Evolutionary conservation across 371 early-diverging fungal species (phyloP), one percentile per base, ranked within the genome.

Genomic region (Lichtheimia ramosa): DNA sequence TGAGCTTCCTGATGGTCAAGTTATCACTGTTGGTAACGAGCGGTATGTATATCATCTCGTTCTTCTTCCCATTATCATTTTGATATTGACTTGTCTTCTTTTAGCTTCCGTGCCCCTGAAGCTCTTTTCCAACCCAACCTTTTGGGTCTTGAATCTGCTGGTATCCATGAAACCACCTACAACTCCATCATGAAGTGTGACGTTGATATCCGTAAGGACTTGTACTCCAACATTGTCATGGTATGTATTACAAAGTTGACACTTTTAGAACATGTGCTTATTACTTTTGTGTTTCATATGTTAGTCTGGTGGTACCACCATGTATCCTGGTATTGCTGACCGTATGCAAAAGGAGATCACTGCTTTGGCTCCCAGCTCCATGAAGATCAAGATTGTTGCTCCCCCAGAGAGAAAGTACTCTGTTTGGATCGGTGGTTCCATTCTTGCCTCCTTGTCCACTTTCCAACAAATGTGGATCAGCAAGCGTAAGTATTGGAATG

Each of bases 371-470:
- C 97, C 99, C 50, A 92, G 96, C 68, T 92, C 95, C 72, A 98
- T 98, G 94, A 96, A 96, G 91, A 93, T 99, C 87, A 96, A 97
- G 93, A 97, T 99, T 74, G 96, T 99, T 66, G 97, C 99, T 66
- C 99, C 99, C 54, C 99, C 99, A 57, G 99, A 99, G 84, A 93
- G 99, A 79, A 99, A 99, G 86, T 99, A 99, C 95, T 96, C 98
- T 71, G 99, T 99, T 81, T 99, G 99, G 99, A 99, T 99, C 77
- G 99, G 99, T 88, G 99, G 99, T 66, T 99, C 99, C 65, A 99
- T 99, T 68, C 86, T 99, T 65, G 99, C 99, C 57, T 98, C 99
- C 57, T 92, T 99, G 98, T 97, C 41, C 56, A 55, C 56, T 96
- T 81, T 91, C 92, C 58, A 95, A 62, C 62, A 56, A 25, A 63